Conservation (phyloP, 176 grass and related monocot genomes). For the Typha latifolia region DNA sequence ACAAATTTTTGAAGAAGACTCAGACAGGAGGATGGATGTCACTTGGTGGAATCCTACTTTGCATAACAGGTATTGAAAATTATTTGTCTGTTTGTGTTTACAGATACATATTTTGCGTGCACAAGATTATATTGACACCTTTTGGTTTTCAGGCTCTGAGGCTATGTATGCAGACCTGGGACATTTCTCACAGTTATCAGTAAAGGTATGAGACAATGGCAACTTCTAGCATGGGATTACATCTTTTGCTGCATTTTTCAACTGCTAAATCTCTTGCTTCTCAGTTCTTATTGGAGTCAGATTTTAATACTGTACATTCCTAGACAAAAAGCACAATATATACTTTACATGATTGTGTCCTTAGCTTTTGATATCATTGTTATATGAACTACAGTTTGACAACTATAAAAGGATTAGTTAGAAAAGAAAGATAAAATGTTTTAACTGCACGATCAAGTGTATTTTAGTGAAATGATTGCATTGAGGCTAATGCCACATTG, state of each 20-base stretch:
- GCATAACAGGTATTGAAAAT: constrained; percentile 60
- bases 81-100: not conserved
- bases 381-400: no score
- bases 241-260: not conserved
- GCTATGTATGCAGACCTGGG: constrained; percentile 96
- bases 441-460: no score
- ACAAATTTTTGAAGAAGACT: constrained; percentile 81
- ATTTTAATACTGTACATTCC: not conserved
- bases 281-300: not conserved
- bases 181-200: constrained; percentile 86
- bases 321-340: no score
- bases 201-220: constrained; percentile 45
- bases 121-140: not conserved
- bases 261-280: not conserved
- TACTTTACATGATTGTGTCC: no score
- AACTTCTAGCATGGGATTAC: not conserved
- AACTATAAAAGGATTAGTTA: no score
- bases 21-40: constrained; percentile 73
- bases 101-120: not conserved
- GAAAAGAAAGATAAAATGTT: no score
- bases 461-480: no score
- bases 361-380: no score
- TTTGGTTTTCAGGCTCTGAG: constrained; percentile 58
- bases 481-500: no score
- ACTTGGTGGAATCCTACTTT: constrained; percentile 83